Conservation (phyloP, 768 basidiomycete species). For the Obba rivulosa region DNA sequence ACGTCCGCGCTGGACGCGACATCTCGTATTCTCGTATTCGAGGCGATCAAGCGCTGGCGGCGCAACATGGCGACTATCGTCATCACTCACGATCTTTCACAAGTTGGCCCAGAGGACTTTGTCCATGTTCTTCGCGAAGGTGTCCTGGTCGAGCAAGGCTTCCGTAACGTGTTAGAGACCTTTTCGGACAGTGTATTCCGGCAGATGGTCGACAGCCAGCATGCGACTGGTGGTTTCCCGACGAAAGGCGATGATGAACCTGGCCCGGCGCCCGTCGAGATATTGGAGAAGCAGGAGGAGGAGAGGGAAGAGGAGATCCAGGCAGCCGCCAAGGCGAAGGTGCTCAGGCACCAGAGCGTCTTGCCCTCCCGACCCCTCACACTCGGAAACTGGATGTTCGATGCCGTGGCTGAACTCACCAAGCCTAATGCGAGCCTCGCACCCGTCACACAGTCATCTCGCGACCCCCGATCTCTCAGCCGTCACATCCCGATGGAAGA, state of each 20-base stretch:
- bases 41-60: slow-evolving; percentile 65
- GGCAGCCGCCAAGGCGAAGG: slow-evolving; percentile 20
- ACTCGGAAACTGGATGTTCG: slow-evolving; percentile 82
- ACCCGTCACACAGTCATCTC: slow-evolving; percentile 19
- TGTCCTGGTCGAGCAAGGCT: slow-evolving; percentile 81
- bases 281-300: slow-evolving; percentile 42
- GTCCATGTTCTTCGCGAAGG: slow-evolving; percentile 90
- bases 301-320: slow-evolving; percentile 26
- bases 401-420: slow-evolving; percentile 66
- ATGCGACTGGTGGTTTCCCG: slow-evolving; percentile 45
- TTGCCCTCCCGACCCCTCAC: slow-evolving; percentile 47
- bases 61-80: slow-evolving; percentile 82
- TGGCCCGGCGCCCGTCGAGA: slow-evolving; percentile 38
- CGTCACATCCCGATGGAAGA: slow-evolving; percentile 28
- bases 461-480: slow-evolving; percentile 24
- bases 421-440: slow-evolving; percentile 21
- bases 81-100: slow-evolving; percentile 93
- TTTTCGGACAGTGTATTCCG: slow-evolving; percentile 59
- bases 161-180: slow-evolving; percentile 69
- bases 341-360: slow-evolving; percentile 38
- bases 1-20: slow-evolving; percentile 83
- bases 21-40: slow-evolving; percentile 81
- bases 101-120: slow-evolving; percentile 72
- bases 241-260: slow-evolving; percentile 29
- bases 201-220: slow-evolving; percentile 57